phyloP scores from a whole-genome alignment of 768 basidiomycete species.

The Galerina sulciceps region DNA sequence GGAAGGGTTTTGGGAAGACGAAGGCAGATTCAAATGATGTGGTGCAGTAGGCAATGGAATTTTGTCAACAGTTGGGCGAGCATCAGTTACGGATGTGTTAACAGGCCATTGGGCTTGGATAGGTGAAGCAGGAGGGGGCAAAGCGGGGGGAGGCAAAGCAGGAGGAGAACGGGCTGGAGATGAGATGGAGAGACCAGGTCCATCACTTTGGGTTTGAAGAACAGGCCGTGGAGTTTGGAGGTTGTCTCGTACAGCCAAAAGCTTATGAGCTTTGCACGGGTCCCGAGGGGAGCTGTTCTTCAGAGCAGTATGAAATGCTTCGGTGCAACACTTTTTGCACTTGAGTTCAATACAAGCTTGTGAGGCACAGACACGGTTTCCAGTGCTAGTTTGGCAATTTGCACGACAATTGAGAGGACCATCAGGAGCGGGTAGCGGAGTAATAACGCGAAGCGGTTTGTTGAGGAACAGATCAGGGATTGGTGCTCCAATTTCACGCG shows the following conservation, averaged over 20 bases:
- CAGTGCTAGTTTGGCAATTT: not conserved
- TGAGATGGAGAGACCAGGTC: too few relatives aligned
- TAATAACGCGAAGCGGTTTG: constrained; percentile 3
- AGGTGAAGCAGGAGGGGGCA: too few relatives aligned
- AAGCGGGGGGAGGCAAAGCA: too few relatives aligned
- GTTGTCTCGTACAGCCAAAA: not conserved
- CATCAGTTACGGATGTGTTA: too few relatives aligned
- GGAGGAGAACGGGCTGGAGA: too few relatives aligned
- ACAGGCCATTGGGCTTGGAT: too few relatives aligned
- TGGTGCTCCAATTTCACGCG: not conserved
- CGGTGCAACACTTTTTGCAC: constrained; percentile 8
- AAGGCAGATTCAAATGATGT: too few relatives aligned
- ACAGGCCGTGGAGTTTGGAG: too few relatives aligned
- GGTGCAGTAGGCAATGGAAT: too few relatives aligned
- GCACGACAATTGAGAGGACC: not conserved
- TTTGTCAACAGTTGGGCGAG: too few relatives aligned
- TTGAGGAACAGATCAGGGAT: not conserved
- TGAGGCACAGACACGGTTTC: not conserved
- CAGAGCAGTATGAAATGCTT: not conserved
- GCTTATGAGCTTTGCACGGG: constrained; percentile 11
- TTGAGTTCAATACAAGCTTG: constrained; percentile 5
- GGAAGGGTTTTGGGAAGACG: too few relatives aligned
- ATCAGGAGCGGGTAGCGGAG: not conserved
- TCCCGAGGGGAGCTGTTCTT: constrained; percentile 1
- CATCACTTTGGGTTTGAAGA: too few relatives aligned